Evolutionary conservation across 176 grass and related monocot genomes (phyloP), one percentile per base, ranked within the genome.

Genomic region (Carex cristatella): DNA sequence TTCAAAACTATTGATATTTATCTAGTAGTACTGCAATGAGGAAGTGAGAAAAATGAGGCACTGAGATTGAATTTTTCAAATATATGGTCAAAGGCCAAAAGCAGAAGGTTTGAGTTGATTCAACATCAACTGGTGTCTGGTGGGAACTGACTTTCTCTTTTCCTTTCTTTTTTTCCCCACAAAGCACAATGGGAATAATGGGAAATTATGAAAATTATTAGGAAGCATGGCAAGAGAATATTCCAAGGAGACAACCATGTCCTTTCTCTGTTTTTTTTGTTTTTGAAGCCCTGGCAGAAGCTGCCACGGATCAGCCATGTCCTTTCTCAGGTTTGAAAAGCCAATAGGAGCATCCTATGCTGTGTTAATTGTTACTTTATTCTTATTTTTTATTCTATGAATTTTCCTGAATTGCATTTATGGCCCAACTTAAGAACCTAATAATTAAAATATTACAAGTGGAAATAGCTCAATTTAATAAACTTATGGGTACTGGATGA

Each of bases 301-400:
- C 23, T 23, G 23, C 23, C 23, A 23, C 23, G 23, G 23, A 23
- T 23, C 23, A 83, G 61, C 46, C 44, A 83, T 65, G 61, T n/a
- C 42, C 42, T 83, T 56, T 66, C 11, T 49, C 61, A 69, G 81
- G 44, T 44, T 69, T 55, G 5, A 83, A 83, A 83, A 54, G 81
- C 81, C 44, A 69, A 56, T 83, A 16, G 61, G 60, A 83, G 81
- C 33, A 83, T 69, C 81, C 42, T 67, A 82, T 82, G 80, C 80
- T 68, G 1, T 68, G 60, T 68, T 83, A 51, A 67, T 83, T 68
- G 60, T 68, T 83, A 51, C 68, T 83, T 1, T 14, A 83, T 83
- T 82, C 19, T 66, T 83, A 61, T 48, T 49, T 7, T 66, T 65
- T 6, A 62, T 19, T 44, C 32, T n/a, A 63, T 61, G 63, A 44